These are phyloP conservation scores for Eragrostis tef DNA, from an alignment of 202 grass and related monocot species.

Conservation along the genomic window DNA sequence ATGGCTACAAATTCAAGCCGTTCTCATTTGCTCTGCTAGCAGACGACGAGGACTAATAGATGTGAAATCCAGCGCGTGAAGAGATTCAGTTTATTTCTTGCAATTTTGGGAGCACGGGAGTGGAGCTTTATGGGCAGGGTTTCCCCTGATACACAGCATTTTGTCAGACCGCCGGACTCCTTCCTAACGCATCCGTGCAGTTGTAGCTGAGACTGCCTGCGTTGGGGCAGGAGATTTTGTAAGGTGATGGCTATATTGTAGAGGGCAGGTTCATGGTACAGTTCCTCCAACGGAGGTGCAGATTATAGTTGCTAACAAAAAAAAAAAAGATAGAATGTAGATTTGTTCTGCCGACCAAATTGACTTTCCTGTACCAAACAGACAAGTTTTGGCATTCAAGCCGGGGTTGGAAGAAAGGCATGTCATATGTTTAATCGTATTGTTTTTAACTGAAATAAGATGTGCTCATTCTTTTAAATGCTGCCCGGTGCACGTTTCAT, in stretches of 20 bases:
- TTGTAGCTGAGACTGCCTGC: conserved; percentile 52
- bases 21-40: conserved; percentile 86
- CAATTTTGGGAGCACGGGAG: conserved; percentile 45
- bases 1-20: conserved; percentile 97
- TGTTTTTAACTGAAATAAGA: conserved; percentile 35
- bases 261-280: conserved; percentile 62
- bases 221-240: conserved; percentile 65
- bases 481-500: not conserved
- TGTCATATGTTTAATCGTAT: conserved; percentile 31
- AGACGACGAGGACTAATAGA: conserved; percentile 80
- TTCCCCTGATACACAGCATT: conserved; percentile 54
- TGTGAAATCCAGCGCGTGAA: conserved; percentile 30
- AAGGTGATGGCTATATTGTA: conserved; percentile 69
- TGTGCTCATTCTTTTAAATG: conserved; percentile 22
- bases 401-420: conserved; percentile 37
- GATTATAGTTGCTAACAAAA: conserved; percentile 65
- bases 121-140: conserved; percentile 46
- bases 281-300: conserved; percentile 54
- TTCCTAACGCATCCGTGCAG: conserved; percentile 39
- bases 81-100: conserved; percentile 54
- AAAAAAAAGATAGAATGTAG: conserved; percentile 73
- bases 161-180: conserved; percentile 42
- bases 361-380: conserved; percentile 16
- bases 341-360: conserved; percentile 47
- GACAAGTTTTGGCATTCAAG: conserved; percentile 17